phyloP scores from a whole-genome alignment of 2,329 filamentous ascomycete genomes.

The Colletotrichum sp. region DNA sequence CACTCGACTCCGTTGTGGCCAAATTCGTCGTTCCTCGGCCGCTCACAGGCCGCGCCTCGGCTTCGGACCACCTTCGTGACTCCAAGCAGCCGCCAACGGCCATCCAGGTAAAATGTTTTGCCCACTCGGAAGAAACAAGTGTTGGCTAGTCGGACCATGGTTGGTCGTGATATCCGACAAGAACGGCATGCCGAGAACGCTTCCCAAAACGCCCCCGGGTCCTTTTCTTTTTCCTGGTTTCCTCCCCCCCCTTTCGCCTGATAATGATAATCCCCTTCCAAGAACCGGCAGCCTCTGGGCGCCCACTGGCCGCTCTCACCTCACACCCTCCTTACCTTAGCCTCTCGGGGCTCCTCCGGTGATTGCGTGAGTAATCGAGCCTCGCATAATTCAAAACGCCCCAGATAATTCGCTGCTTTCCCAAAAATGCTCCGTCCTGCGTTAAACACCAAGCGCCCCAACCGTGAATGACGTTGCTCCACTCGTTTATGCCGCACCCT shows the following conservation, averaged over 20 bases:
- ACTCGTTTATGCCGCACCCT: background rate
- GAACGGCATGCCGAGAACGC: background rate
- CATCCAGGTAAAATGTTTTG: background rate
- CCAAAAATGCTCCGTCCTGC: background rate
- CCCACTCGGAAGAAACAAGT: background rate
- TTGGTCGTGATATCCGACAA: background rate
- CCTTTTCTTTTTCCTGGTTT: background rate
- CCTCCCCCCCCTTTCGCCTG: background rate
- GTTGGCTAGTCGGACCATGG: background rate
- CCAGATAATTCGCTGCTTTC: background rate
- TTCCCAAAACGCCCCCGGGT: background rate
- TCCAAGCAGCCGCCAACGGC: background rate
- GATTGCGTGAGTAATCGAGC: background rate
- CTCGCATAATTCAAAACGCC: conserved; percentile 12
- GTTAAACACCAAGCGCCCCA: background rate
- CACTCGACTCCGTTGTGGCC: background rate
- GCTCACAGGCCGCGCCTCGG: background rate
- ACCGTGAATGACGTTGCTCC: background rate
- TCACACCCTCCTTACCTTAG: background rate
- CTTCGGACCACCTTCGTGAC: background rate
- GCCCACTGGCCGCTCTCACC: background rate
- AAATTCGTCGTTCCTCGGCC: background rate
- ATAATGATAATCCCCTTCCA: background rate
- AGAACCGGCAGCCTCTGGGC: background rate
- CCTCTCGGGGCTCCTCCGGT: background rate